Percentiles rank a stretch among this genome's conserved stretches.
Conservation (phyloP, 2,329 filamentous ascomycete species). For the Hymenoscyphus occultus region DNA sequence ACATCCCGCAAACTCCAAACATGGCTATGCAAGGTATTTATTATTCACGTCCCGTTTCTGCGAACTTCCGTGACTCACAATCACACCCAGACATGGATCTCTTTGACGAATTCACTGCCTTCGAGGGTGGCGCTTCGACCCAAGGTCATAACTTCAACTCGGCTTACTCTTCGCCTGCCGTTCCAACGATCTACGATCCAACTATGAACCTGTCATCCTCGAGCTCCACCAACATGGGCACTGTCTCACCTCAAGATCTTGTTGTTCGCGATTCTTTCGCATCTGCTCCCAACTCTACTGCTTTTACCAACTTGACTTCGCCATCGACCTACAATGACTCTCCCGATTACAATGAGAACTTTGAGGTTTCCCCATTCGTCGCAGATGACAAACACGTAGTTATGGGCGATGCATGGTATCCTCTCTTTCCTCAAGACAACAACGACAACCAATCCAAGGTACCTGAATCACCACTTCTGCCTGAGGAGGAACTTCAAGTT, state of each 20-base stretch:
- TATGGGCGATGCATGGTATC: conserved; percentile 61
- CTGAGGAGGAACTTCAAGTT: conserved; percentile 48
- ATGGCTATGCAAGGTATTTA: conserved; percentile 58
- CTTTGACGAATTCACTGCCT: conserved; percentile 56
- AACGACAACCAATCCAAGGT: conserved; percentile 33
- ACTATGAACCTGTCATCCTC: conserved; percentile 38
- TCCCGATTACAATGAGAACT: conserved; percentile 66
- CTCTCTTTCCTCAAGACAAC: conserved; percentile 63
- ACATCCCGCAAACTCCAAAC: conserved; percentile 43
- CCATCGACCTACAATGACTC: conserved; percentile 77
- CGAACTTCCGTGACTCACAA: conserved; percentile 33
- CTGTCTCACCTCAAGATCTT: conserved; percentile 80
- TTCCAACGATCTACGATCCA: conserved; percentile 50
- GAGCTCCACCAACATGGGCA: conserved; percentile 58
- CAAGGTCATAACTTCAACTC: conserved; percentile 24
- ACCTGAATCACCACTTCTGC: conserved; percentile 30
- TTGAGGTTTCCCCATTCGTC: conserved; percentile 77
- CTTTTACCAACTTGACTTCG: conserved; percentile 81
- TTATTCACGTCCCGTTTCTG: conserved; percentile 17
- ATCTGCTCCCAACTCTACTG: conserved; percentile 77
- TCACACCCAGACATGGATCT: conserved; percentile 49
- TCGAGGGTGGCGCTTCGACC: conserved; percentile 42
- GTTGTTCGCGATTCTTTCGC: conserved; percentile 61
- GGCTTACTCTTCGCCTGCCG: conserved; percentile 35
- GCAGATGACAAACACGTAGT: conserved; percentile 46